phyloP scores from a whole-genome alignment of 208 protist genomes.

The Leishmania arabica region DNA sequence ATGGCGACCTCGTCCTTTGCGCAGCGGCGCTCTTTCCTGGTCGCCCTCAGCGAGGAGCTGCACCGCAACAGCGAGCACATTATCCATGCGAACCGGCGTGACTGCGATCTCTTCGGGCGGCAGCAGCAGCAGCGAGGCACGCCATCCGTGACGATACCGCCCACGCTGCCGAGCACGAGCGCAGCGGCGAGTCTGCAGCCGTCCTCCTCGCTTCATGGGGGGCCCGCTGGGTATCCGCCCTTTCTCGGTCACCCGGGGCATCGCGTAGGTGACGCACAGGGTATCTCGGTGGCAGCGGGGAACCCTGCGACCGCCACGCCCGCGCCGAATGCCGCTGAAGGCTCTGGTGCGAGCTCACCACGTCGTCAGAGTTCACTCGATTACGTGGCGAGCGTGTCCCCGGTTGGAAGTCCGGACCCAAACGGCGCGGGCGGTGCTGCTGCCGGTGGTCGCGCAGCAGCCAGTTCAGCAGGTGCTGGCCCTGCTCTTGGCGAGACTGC shows the following conservation, averaged over 20 bases:
- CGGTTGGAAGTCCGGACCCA: not conserved
- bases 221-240: not conserved
- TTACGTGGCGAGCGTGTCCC: slow-evolving; percentile 3
- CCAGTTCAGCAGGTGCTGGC: not conserved
- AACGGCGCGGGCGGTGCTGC: not conserved
- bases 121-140: slow-evolving; percentile 40
- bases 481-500: not conserved
- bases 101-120: slow-evolving; percentile 47
- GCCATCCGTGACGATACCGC: slow-evolving; percentile 26
- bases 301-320: not conserved
- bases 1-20: slow-evolving; percentile 39
- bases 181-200: not conserved
- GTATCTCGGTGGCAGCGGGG: not conserved
- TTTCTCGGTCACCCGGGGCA: slow-evolving; percentile 1
- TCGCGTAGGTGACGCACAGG: slow-evolving; percentile 1
- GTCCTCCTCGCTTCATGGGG: not conserved
- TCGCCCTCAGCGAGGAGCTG: slow-evolving; percentile 42
- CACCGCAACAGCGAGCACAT: slow-evolving; percentile 33
- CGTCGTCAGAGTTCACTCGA: slow-evolving; percentile 17
- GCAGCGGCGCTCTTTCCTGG: slow-evolving; percentile 51
- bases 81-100: slow-evolving; percentile 43
- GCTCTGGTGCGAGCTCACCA: not conserved
- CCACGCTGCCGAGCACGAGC: slow-evolving; percentile 21
- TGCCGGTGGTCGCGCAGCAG: not conserved
- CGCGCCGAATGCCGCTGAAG: not conserved